A percentile compares a stretch with the other conserved stretches of the same genome.
These are phyloP conservation scores for Kernera saxatilis DNA, from an alignment of 345 rosid species.

Conservation along the genomic window DNA sequence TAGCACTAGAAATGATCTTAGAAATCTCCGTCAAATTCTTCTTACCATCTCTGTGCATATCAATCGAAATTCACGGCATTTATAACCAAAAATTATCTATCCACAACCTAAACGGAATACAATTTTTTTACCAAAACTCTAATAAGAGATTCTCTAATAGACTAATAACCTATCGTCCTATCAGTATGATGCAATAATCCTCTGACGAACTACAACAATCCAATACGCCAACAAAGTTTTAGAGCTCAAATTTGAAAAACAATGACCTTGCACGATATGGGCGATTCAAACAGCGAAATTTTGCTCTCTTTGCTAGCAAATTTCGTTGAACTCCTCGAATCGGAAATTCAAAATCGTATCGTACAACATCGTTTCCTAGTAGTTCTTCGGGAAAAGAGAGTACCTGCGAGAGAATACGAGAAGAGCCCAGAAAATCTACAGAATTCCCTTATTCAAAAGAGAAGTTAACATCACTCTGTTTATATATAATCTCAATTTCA, in stretches of 20 bases:
- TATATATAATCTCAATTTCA: neutral
- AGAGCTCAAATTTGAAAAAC: too few relatives aligned
- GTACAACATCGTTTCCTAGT: neutral
- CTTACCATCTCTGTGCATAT: neutral
- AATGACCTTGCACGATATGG: too few relatives aligned
- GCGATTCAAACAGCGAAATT: too few relatives aligned
- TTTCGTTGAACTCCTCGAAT: neutral
- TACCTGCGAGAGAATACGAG: conserved; percentile 16
- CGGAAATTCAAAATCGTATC: neutral
- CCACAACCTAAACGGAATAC: neutral
- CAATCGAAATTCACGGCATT: neutral
- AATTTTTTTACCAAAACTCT: too few relatives aligned
- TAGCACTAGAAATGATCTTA: neutral
- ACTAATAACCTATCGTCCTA: neutral
- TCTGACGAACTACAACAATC: neutral
- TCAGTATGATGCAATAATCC: too few relatives aligned
- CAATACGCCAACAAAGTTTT: neutral
- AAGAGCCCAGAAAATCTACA: conserved; percentile 17
- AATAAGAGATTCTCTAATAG: neutral
- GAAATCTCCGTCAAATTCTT: neutral
- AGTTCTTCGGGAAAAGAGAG: neutral
- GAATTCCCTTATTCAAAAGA: neutral
- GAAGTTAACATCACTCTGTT: neutral
- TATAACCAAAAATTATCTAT: too few relatives aligned
- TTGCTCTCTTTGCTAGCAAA: too few relatives aligned